phyloP scores from a whole-genome alignment of 2,329 filamentous ascomycete genomes.

The Ceratocystis variospora region DNA sequence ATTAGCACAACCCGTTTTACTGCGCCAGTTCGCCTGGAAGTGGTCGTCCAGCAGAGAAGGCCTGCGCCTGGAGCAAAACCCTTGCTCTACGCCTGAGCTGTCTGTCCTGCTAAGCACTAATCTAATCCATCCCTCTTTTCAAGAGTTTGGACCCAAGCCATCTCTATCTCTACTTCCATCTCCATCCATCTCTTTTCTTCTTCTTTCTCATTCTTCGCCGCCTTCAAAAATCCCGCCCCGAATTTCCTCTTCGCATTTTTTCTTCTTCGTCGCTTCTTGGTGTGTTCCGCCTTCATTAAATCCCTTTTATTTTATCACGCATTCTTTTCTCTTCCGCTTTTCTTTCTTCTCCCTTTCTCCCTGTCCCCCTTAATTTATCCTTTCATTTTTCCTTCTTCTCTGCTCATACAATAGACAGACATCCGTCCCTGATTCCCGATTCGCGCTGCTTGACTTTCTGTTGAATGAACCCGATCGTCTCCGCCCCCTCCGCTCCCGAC shows the following conservation, averaged over 20 bases:
- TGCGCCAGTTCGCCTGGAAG: background rate
- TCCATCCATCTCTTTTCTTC: slow-evolving; percentile 2
- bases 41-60: slow-evolving; percentile 8
- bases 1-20: background rate
- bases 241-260: background rate
- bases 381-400: background rate
- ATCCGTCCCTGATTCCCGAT: background rate
- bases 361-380: slow-evolving; percentile 3
- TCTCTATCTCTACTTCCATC: background rate
- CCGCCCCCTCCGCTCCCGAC: background rate
- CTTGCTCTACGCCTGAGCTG: slow-evolving; percentile 16
- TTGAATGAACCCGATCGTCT: slow-evolving; percentile 3
- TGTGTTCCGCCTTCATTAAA: background rate
- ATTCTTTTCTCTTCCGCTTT: background rate
- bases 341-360: background rate
- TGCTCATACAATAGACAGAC: background rate
- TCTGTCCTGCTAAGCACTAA: slow-evolving; percentile 14
- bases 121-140: slow-evolving; percentile 1
- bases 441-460: background rate
- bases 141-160: slow-evolving; percentile 1
- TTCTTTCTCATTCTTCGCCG: background rate
- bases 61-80: slow-evolving; percentile 16
- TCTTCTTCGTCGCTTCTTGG: background rate
- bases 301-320: background rate
- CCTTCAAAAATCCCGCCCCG: background rate